Base-by-base conservation (phyloP, 768 basidiomycete species). In the Chalciporus piperatus region DNA sequence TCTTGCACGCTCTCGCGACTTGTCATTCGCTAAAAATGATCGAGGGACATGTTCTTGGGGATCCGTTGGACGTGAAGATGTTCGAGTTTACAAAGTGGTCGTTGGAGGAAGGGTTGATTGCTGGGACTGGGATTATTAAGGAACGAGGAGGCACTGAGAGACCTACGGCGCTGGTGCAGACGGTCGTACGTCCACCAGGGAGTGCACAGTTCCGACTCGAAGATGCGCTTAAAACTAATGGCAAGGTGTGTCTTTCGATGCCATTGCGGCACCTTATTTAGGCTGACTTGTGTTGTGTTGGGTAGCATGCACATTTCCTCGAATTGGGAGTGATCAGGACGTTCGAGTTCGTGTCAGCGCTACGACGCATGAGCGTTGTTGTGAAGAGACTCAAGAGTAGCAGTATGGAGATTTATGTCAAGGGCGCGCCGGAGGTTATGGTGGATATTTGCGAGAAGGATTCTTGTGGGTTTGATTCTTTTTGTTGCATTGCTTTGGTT, bases 351-450 rank as follows among this genome's bases (percentile, higher is more conserved):
- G 91, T 96, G 2, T 97, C 96, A 8, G 77, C 89, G 4, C 76
- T 98, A 19, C 81, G 97, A 23, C 76, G 97, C 46, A 99, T 99
- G 96, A 97, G 95, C 56, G 97, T 99, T 23, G 83, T 99, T 47
- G 96, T 98, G 61, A 99, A 98, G 69, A 79, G 92, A 46, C 79
- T 99, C 47, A 97, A 89, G 68, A 95, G 95, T 58, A 82, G 72
- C 47, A 92, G 89, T 67, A 98, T 99, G 93, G 97, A 99, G 66
- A 78, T 98, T 11, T 98, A 98, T 65, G 94, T 95, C 61, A 99
- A 99, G 66, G 97, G 97, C n/a, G 97, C 97, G 2, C 97, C 97
- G 0, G 97, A 99, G 70, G 92, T 98, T 50, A 98, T 99, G 95
- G 68, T 72, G 7, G 94, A 95, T 38, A 98, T 99, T 50, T 99